Evolutionary conservation across 768 basidiomycete genomes (phyloP).

Genomic region (Chlorophyllum brunneum): DNA sequence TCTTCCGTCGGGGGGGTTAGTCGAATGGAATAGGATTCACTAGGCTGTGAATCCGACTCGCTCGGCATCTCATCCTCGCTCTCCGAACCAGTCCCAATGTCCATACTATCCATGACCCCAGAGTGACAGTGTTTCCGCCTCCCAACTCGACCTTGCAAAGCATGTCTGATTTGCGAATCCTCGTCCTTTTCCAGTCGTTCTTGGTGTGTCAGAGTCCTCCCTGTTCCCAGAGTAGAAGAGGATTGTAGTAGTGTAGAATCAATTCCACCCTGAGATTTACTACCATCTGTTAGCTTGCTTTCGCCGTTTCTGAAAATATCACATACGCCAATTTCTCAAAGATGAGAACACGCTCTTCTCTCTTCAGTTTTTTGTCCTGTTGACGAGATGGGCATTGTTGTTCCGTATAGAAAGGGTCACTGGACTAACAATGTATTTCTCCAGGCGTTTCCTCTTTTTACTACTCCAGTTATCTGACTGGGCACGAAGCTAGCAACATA

Average conservation of each 20-base stretch:
- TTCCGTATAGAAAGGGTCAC: background rate
- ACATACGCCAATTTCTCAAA: constrained; percentile 82
- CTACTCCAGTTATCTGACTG: constrained; percentile 71
- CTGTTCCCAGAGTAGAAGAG: constrained; percentile 82
- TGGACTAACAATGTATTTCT: constrained; percentile 81
- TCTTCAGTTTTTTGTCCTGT: constrained; percentile 89
- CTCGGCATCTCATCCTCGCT: constrained; percentile 24
- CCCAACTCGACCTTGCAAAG: constrained; percentile 43
- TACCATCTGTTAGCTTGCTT: constrained; percentile 2
- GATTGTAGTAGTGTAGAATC: constrained; percentile 62
- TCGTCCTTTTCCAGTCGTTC: constrained; percentile 57
- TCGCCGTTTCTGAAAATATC: background rate
- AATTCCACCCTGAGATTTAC: constrained; percentile 21
- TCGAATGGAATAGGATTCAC: constrained; percentile 11
- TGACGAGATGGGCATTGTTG: constrained; percentile 5
- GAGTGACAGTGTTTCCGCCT: constrained; percentile 45
- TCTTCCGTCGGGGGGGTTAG: background rate
- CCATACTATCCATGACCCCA: constrained; percentile 33
- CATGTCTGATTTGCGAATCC: constrained; percentile 52
- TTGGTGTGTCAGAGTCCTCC: constrained; percentile 55
- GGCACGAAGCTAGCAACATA: constrained; percentile 32
- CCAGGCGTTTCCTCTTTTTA: constrained; percentile 86
- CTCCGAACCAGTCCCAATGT: constrained; percentile 27
- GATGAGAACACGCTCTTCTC: constrained; percentile 75
- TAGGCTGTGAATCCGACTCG: constrained; percentile 9